phyloP scores from a whole-genome alignment of 768 basidiomycete genomes.

The Gelatoporia subvermispora region DNA sequence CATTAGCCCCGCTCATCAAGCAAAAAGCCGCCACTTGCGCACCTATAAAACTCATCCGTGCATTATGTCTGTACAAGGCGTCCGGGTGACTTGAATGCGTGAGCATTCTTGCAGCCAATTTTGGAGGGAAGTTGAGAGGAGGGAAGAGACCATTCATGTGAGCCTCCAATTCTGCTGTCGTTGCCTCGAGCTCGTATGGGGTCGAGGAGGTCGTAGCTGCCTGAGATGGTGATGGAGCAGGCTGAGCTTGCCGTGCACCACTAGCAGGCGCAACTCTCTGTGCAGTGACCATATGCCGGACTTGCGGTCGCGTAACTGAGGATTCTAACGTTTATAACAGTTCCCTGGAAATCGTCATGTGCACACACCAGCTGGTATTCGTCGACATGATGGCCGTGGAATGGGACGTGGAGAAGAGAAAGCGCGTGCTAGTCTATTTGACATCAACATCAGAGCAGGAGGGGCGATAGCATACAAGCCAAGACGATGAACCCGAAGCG shows the following conservation, averaged over 20 bases:
- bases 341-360: neutral
- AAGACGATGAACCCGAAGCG: too few species aligned
- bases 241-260: neutral
- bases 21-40: constrained; percentile 18
- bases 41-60: constrained; percentile 71
- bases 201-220: neutral
- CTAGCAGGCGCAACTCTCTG: neutral
- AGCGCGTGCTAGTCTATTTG: constrained; percentile 2
- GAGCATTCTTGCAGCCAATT: constrained; percentile 66
- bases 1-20: neutral
- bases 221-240: neutral
- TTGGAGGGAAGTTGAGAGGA: constrained; percentile 63
- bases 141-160: constrained; percentile 63
- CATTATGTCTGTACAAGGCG: constrained; percentile 66
- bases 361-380: constrained; percentile 4
- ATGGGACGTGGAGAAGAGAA: constrained; percentile 1
- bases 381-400: neutral
- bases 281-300: neutral
- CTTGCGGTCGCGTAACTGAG: neutral
- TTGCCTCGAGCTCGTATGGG: neutral
- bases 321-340: neutral
- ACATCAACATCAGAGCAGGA: neutral
- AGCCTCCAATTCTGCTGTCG: constrained; percentile 1
- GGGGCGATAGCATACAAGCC: neutral
- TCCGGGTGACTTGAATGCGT: constrained; percentile 75